These are phyloP conservation scores for Rhizopus microsporus DNA, from an alignment of 371 early-diverging fungal genomes.

Conservation along the genomic window DNA sequence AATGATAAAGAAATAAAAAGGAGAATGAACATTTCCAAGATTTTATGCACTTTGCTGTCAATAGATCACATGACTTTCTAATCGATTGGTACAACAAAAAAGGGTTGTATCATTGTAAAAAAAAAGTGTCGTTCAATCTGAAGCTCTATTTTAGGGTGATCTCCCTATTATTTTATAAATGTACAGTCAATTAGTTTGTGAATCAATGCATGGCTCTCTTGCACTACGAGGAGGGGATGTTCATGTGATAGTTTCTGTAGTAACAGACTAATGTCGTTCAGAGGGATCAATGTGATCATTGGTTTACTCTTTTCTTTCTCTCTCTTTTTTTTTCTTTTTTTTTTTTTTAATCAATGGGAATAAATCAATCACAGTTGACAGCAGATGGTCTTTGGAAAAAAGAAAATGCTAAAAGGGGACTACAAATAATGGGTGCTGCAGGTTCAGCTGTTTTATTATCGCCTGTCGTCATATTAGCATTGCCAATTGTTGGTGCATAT, in stretches of 20 bases:
- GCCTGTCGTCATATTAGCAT: constrained; percentile 30
- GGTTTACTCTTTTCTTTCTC: not conserved
- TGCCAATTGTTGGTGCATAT: constrained; percentile 38
- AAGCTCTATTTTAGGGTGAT: too few species aligned
- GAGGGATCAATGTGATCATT: not conserved
- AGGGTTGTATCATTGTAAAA: too few species aligned
- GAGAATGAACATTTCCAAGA: not conserved
- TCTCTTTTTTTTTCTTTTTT: constrained; percentile 5
- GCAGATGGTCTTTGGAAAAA: constrained; percentile 25
- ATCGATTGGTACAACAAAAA: too few species aligned
- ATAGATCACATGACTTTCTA: not conserved
- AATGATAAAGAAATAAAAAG: not conserved
- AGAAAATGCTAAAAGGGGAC: constrained; percentile 25
- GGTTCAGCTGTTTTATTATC: constrained; percentile 22
- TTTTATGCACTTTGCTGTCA: not conserved
- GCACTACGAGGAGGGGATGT: not conserved
- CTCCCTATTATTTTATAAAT: too few species aligned
- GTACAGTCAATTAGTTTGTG: too few species aligned
- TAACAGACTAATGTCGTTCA: not conserved
- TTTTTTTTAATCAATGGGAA: constrained; percentile 4
- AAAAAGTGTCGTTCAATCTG: too few species aligned
- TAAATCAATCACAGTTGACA: constrained; percentile 11
- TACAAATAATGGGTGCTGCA: constrained; percentile 17
- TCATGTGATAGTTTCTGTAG: not conserved
- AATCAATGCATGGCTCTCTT: too few species aligned